Evolutionary conservation across 805 yeast genomes (phyloP), one percentile per base, ranked within the genome.

Genomic region (Brettanomyces naardenensis): DNA sequence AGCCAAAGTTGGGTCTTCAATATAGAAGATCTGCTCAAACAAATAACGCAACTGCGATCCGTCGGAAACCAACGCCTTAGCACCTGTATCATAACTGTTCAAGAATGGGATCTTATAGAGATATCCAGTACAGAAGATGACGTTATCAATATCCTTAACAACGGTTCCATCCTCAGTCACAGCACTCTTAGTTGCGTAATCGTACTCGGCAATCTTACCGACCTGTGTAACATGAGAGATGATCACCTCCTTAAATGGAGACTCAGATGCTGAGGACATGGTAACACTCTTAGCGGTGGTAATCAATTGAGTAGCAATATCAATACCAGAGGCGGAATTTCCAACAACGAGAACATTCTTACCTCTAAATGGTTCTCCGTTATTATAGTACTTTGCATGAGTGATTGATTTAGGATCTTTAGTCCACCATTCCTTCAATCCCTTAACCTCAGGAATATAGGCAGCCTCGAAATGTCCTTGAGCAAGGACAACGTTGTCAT

Each of bases 41-140:
- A 66, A 35, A 10, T 59, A 54, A 30, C 63, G 59, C 11, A 70
- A 52, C 30, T 59, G 58, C 17, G 44, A 44, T 4, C 75, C 74
- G 39, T 61, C 53, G 9, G 53, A 49, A 25, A 51, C 37, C 6
- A 58, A 40, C 3, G 61, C 47, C 13, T 48, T 21, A 18, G 49
- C 54, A 7, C 59, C 58, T 13, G n/a, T 6, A 23, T 23, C 26
- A 37, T 59, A 60, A 23, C 44, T 44, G 31, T 71, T 66, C 36
- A 85, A 55, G 47, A 73, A 81, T 17, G 94, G 92, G 39, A 73
- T 65, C 27, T 75, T 69, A 49, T 77, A 77, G 33, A 75, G 62
- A 55, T 82, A 85, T 1, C 95, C 95, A 0, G 95, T 84, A 35
- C 85, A 82, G 53, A 78, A 81, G 7, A 84, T 61, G 7, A 85